Percentiles rank a stretch among this genome's conserved stretches.
Evolutionary conservation across 768 basidiomycete species (phyloP).

Genomic region (Pholiota conissans): DNA sequence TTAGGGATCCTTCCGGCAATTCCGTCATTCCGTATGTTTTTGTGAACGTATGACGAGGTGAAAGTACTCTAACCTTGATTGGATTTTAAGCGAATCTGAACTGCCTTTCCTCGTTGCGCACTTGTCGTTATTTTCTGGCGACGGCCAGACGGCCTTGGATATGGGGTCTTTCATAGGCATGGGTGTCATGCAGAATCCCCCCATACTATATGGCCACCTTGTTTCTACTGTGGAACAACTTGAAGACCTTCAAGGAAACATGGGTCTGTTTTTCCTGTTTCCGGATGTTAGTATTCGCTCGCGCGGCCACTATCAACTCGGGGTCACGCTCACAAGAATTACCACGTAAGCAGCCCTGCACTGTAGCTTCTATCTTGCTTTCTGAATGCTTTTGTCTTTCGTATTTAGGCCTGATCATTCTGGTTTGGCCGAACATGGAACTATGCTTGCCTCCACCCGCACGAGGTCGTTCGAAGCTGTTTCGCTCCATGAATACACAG

Average conservation of each 20-base stretch:
- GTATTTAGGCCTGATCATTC: conserved; percentile 39
- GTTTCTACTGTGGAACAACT: conserved; percentile 81
- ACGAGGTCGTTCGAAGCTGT: conserved; percentile 82
- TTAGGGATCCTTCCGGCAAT: conserved; percentile 72
- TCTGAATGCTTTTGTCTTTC: conserved; percentile 16
- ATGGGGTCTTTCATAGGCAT: conserved; percentile 58
- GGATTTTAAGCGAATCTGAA: conserved; percentile 68
- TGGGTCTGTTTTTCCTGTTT: conserved; percentile 87
- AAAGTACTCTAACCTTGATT: neutral
- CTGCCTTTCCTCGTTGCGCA: conserved; percentile 88
- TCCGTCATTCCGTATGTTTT: conserved; percentile 74
- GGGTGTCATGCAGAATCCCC: conserved; percentile 48
- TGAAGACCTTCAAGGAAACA: conserved; percentile 77
- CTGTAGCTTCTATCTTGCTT: neutral
- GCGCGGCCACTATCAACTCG: conserved; percentile 74
- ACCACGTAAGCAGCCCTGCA: conserved; percentile 57
- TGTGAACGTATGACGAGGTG: neutral
- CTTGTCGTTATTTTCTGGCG: conserved; percentile 70
- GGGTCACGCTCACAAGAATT: conserved; percentile 71
- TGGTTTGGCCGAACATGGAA: conserved; percentile 60
- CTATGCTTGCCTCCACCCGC: conserved; percentile 66
- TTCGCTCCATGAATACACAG: conserved; percentile 69
- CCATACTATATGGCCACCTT: conserved; percentile 80
- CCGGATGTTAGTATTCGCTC: conserved; percentile 87
- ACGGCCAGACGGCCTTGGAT: conserved; percentile 64